phyloP scores from a whole-genome alignment of 148 eudicot species.

The Simmondsia chinensis region DNA sequence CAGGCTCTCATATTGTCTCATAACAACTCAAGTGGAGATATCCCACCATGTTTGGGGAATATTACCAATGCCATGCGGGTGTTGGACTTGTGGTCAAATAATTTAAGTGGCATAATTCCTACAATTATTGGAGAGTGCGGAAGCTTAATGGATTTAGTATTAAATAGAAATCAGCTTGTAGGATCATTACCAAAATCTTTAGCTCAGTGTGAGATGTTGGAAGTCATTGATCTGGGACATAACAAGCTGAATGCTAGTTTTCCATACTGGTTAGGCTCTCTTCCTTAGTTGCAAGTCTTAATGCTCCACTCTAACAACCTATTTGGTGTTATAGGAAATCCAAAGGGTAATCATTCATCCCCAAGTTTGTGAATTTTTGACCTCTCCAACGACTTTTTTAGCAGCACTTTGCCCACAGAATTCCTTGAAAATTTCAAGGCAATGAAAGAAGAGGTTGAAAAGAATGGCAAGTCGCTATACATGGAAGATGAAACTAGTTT shows the following conservation, averaged over 20 bases:
- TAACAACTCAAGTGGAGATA: no score
- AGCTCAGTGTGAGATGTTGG: slow-evolving; percentile 12
- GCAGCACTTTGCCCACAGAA: slow-evolving; percentile 16
- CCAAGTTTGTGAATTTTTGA: slow-evolving; percentile 26
- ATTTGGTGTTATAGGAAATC: slow-evolving; percentile 12
- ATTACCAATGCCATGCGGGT: no score
- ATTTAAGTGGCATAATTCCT: slow-evolving; percentile 14
- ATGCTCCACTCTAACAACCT: slow-evolving; percentile 23
- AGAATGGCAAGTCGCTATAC: background rate
- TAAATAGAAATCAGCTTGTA: slow-evolving; percentile 7
- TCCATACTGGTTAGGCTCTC: slow-evolving; percentile 35
- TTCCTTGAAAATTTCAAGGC: slow-evolving; percentile 14
- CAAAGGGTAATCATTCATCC: background rate
- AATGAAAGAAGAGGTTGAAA: slow-evolving; percentile 12
- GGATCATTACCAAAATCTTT: slow-evolving; percentile 19
- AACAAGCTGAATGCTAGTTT: slow-evolving; percentile 24
- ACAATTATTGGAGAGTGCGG: slow-evolving; percentile 3
- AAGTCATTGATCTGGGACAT: slow-evolving; percentile 20
- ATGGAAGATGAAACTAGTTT: background rate
- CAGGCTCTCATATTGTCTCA: slow-evolving; percentile 1
- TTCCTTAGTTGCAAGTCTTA: slow-evolving; percentile 22
- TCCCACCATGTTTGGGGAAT: no score
- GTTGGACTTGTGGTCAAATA: slow-evolving; percentile 12
- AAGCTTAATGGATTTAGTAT: slow-evolving; percentile 5
- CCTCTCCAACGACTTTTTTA: slow-evolving; percentile 23